phyloP scores from a whole-genome alignment of 2,329 filamentous ascomycete genomes.

The Botrytis cinerea region DNA sequence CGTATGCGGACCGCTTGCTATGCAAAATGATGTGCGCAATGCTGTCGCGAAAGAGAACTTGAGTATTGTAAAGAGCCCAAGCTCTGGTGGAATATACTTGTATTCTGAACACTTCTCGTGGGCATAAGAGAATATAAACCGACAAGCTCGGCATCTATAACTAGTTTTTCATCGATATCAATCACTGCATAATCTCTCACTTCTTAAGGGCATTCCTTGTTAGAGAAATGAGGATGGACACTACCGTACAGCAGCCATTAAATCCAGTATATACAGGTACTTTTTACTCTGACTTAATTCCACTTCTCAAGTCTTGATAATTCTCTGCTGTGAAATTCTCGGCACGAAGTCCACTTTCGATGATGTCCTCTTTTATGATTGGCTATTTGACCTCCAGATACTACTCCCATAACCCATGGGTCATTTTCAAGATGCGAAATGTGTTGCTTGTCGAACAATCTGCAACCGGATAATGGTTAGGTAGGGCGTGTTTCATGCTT shows the following conservation, averaged over 20 bases:
- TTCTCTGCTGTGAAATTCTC: not conserved
- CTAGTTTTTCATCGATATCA: not conserved
- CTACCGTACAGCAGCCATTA: not conserved
- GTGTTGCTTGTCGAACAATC: not conserved
- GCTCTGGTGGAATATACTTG: not conserved
- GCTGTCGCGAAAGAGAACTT: not conserved
- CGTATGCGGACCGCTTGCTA: not conserved
- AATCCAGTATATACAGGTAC: not conserved
- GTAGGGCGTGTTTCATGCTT: not conserved
- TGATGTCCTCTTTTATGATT: not conserved
- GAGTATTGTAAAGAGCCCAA: not conserved
- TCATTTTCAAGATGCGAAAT: too few relatives aligned
- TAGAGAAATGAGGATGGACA: not conserved
- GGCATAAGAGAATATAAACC: not conserved
- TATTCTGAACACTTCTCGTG: not conserved
- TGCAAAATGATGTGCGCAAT: not conserved
- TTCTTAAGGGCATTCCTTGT: fast-evolving
- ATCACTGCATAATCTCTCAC: not conserved
- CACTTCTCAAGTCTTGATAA: not conserved
- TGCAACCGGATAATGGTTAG: not conserved
- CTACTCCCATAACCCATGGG: fast-evolving
- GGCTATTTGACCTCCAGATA: not conserved
- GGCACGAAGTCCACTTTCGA: not conserved
- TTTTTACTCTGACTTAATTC: not conserved
- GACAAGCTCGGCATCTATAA: not conserved